These are phyloP conservation scores for Lipomyces yamanashiensis DNA, from an alignment of 805 yeast species.

Conservation along the genomic window DNA sequence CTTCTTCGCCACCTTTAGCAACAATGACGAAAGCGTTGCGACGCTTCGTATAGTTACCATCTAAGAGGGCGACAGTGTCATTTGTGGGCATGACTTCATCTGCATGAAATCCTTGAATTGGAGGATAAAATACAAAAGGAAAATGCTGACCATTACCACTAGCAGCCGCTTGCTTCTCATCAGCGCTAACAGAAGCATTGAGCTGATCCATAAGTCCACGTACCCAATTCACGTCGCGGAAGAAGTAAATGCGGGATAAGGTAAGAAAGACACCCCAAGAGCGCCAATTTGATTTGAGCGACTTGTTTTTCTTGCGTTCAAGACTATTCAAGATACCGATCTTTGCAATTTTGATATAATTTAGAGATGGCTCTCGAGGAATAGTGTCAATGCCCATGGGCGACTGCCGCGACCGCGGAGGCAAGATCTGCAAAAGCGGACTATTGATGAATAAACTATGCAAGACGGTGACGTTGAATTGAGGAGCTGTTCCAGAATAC, in stretches of 20 bases:
- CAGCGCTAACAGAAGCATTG: constrained; percentile 5
- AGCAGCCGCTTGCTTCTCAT: constrained; percentile 15
- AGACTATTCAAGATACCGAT: constrained; percentile 47
- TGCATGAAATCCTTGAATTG: constrained; percentile 47
- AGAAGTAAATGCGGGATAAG: constrained; percentile 49
- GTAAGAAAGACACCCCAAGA: constrained; percentile 53
- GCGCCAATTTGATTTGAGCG: constrained; percentile 44
- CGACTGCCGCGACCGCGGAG: constrained; percentile 45
- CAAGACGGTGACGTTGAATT: constrained; percentile 38
- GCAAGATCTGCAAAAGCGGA: constrained; percentile 45
- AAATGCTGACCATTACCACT: background rate
- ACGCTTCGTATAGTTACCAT: constrained; percentile 30
- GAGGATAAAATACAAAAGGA: constrained; percentile 41
- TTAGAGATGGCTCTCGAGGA: constrained; percentile 9
- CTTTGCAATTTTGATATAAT: constrained; percentile 46
- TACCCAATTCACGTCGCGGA: constrained; percentile 48
- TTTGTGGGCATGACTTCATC: constrained; percentile 47
- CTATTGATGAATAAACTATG: constrained; percentile 43
- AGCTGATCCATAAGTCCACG: constrained; percentile 39
- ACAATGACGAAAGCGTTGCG: constrained; percentile 43
- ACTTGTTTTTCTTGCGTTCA: constrained; percentile 44
- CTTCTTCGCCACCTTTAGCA: constrained; percentile 43
- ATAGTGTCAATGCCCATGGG: background rate
- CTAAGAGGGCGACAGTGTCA: constrained; percentile 50
- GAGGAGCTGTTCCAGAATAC: constrained; percentile 36